Conservation (phyloP, 768 basidiomycete species). For the Multifurca ochricompacta region DNA sequence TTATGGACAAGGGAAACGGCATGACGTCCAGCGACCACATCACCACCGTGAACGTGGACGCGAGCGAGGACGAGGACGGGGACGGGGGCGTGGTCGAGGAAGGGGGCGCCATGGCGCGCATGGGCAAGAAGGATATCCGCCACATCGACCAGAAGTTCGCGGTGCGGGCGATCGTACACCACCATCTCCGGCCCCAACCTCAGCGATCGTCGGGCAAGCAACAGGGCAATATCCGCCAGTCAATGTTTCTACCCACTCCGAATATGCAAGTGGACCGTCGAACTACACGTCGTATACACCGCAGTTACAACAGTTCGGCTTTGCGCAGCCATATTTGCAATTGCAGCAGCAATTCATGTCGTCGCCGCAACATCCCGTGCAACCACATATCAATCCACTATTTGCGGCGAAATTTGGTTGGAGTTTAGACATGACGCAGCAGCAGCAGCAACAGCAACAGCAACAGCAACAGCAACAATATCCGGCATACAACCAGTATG, state of each 20-base stretch:
- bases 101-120: background rate
- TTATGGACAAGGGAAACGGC: constrained; percentile 26
- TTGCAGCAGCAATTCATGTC: background rate
- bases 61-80: constrained; percentile 21
- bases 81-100: constrained; percentile 26
- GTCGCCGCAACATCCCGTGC: constrained; percentile 35
- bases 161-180: constrained; percentile 27
- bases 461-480: constrained; percentile 21
- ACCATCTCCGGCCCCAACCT: constrained; percentile 39
- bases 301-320: constrained; percentile 9
- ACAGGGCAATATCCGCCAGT: constrained; percentile 33
- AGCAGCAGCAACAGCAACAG: constrained; percentile 2
- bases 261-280: background rate
- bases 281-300: constrained; percentile 17
- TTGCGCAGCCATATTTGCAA: constrained; percentile 14
- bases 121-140: background rate
- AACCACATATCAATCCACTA: constrained; percentile 79
- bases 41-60: constrained; percentile 15
- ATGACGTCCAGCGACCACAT: constrained; percentile 27
- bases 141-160: constrained; percentile 27
- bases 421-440: constrained; percentile 28
- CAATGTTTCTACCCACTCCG: constrained; percentile 22
- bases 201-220: constrained; percentile 39
- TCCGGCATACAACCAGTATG: constrained; percentile 11
- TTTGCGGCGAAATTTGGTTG: constrained; percentile 64